Percentiles rank a stretch among this genome's conserved stretches.
Conservation (phyloP, 1,284 basidiomycete species). For the Chiua sp. region DNA sequence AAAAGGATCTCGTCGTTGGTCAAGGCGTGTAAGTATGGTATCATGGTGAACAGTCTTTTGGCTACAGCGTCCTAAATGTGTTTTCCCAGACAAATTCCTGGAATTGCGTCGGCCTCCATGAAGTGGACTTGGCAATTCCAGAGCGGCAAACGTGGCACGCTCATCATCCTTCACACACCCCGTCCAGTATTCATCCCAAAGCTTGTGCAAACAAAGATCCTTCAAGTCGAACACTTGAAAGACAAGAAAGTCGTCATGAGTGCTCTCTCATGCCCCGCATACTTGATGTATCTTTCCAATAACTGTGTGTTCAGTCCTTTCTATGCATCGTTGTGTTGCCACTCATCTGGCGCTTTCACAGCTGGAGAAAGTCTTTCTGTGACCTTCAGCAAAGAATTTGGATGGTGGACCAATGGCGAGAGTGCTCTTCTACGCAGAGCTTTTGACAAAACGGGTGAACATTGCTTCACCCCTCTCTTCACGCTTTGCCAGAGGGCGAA, state of each 20-base stretch:
- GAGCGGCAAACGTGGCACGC: conserved; percentile 9
- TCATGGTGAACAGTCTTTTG: not conserved
- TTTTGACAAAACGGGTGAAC: not conserved
- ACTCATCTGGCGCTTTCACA: not conserved
- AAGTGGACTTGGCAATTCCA: conserved; percentile 24
- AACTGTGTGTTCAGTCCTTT: conserved; percentile 8
- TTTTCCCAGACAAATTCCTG: conserved; percentile 7
- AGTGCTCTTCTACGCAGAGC: conserved; percentile 14
- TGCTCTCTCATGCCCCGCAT: conserved; percentile 21
- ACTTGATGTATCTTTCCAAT: conserved; percentile 25
- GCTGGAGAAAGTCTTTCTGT: conserved; percentile 13
- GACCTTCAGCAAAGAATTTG: not conserved
- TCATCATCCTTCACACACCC: conserved; percentile 19
- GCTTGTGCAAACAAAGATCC: conserved; percentile 1
- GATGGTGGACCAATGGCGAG: conserved; percentile 19
- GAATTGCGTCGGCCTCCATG: conserved; percentile 10
- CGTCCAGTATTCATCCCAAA: conserved; percentile 12
- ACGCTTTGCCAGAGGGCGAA: conserved; percentile 2
- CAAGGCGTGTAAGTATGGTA: not conserved
- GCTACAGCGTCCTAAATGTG: no score
- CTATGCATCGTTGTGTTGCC: not conserved
- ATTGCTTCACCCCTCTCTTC: conserved; percentile 17
- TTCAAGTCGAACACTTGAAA: not conserved
- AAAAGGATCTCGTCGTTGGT: not conserved
- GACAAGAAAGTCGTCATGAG: conserved; percentile 18